Conservation (phyloP, 306 rosid species). For the Spatholobus suberectus region DNA sequence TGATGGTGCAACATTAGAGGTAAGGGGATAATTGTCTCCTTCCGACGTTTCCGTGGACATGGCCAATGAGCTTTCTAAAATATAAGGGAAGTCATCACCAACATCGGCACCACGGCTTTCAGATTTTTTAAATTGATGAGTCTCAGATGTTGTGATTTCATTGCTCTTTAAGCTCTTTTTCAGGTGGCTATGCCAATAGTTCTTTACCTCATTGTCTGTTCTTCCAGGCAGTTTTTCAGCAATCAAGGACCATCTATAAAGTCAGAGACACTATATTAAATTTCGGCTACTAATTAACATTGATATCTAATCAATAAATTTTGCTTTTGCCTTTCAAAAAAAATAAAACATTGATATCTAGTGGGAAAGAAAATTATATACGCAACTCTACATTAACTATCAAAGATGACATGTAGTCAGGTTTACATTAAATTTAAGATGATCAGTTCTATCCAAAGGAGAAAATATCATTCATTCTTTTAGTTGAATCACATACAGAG, state of each 20-base stretch:
- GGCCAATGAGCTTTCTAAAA: slow-evolving; percentile 52
- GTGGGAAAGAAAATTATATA: not conserved
- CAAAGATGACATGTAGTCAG: not conserved
- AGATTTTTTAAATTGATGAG: not conserved
- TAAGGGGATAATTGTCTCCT: not conserved
- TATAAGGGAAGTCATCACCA: not conserved
- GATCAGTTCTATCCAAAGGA: not conserved
- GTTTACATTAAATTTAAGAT: not conserved
- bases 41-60: slow-evolving; percentile 29
- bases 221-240: slow-evolving; percentile 68
- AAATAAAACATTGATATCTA: not conserved
- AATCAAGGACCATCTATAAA: slow-evolving; percentile 66
- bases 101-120: slow-evolving; percentile 10
- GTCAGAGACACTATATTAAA: not conserved
- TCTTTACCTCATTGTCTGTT: slow-evolving; percentile 76
- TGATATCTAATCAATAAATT: too few relatives aligned
- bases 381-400: not conserved
- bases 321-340: too few relatives aligned
- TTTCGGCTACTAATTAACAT: too few relatives aligned
- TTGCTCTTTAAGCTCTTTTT: slow-evolving; percentile 54
- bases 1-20: not conserved
- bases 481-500: not conserved
- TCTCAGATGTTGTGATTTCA: not conserved
- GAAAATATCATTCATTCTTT: not conserved
- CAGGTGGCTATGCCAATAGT: slow-evolving; percentile 69